These are phyloP conservation scores for Polyporus arcularius DNA, from an alignment of 768 basidiomycete genomes.

Conservation along the genomic window DNA sequence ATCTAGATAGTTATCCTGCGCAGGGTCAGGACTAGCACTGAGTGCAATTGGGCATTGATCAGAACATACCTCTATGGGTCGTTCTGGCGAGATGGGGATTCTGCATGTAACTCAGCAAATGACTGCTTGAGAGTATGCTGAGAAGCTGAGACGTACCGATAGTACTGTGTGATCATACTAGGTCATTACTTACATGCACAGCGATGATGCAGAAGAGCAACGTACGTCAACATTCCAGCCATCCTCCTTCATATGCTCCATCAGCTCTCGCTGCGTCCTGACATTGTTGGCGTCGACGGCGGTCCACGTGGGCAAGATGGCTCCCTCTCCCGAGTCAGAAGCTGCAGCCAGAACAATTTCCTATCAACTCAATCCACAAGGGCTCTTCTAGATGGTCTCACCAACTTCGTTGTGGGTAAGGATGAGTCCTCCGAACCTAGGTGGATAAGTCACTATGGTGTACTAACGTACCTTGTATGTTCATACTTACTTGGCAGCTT, in stretches of 20 bases:
- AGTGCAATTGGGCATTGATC: background rate
- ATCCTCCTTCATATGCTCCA: constrained; percentile 71
- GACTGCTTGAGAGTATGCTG: no score
- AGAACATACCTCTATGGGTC: constrained; percentile 75
- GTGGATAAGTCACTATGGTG: constrained; percentile 1
- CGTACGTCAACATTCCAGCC: constrained; percentile 93
- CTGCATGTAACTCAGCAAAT: constrained; percentile 36
- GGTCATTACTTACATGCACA: background rate
- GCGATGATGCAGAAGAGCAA: constrained; percentile 17
- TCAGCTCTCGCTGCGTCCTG: constrained; percentile 86
- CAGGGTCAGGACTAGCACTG: background rate
- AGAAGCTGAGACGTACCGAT: constrained; percentile 51
- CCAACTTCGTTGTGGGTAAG: constrained; percentile 93
- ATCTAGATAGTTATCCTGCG: constrained; percentile 91
- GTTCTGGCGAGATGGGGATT: constrained; percentile 93
- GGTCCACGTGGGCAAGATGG: constrained; percentile 92
- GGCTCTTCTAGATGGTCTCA: constrained; percentile 31
- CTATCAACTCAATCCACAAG: background rate
- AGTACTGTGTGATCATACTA: constrained; percentile 54
- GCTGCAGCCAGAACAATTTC: constrained; percentile 32
- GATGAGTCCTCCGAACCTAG: constrained; percentile 84
- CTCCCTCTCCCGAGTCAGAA: constrained; percentile 68
- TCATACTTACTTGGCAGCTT: constrained; percentile 65
- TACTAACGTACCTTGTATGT: background rate
- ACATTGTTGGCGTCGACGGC: constrained; percentile 82